phyloP scores from a whole-genome alignment of 192 early-diverging fungal species.

The Phycomyces blakesleeanus region DNA sequence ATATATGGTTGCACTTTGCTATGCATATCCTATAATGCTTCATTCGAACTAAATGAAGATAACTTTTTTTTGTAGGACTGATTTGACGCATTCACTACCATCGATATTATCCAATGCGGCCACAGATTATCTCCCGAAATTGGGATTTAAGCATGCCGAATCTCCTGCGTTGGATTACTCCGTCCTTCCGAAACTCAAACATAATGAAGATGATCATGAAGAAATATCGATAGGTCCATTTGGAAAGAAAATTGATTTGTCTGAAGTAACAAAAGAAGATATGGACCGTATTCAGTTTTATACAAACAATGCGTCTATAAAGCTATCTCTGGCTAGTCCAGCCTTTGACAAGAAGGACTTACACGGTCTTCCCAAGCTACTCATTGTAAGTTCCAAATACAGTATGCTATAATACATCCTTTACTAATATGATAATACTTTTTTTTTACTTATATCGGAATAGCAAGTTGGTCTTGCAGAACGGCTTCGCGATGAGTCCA shows the following conservation, averaged over 20 bases:
- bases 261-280: conserved; percentile 3
- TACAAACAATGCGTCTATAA: conserved; percentile 39
- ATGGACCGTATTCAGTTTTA: conserved; percentile 43
- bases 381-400: conserved; percentile 35
- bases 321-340: conserved; percentile 44
- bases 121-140: conserved; percentile 43
- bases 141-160: conserved; percentile 39
- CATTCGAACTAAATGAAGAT: too few species aligned
- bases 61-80: conserved; percentile 27
- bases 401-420: neutral
- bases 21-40: too few species aligned
- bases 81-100: conserved; percentile 46
- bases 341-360: conserved; percentile 32
- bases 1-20: too few species aligned
- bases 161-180: conserved; percentile 32
- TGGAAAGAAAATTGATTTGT: neutral
- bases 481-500: conserved; percentile 43
- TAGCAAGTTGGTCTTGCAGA: conserved; percentile 46
- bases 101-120: conserved; percentile 27
- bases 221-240: conserved; percentile 11
- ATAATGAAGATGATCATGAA: neutral
- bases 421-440: neutral
- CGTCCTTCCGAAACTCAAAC: conserved; percentile 12
- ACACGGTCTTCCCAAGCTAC: conserved; percentile 36
- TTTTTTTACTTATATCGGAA: too few species aligned